Percentiles rank a stretch among this genome's conserved stretches.
phyloP scores from a whole-genome alignment of 768 basidiomycete species.

The Trichaptum fuscoviolaceum region DNA sequence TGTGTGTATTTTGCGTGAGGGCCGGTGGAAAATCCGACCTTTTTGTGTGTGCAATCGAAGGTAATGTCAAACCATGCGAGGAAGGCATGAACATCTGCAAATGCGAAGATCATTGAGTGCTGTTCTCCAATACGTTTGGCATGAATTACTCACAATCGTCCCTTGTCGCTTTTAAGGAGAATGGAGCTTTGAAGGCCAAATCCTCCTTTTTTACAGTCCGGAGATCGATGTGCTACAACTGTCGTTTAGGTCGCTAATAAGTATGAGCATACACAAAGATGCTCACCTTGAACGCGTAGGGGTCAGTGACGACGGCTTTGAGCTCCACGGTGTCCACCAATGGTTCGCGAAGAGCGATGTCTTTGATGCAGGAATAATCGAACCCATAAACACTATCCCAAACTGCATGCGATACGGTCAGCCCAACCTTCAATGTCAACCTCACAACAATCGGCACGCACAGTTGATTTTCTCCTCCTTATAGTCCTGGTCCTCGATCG shows the following conservation, averaged over 20 bases:
- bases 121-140: neutral
- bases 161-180: conserved; percentile 75
- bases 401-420: conserved; percentile 45
- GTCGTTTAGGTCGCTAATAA: neutral
- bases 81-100: conserved; percentile 90
- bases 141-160: conserved; percentile 74
- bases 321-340: conserved; percentile 98
- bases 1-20: conserved; percentile 96
- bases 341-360: conserved; percentile 93
- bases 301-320: conserved; percentile 91
- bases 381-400: conserved; percentile 99
- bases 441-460: conserved; percentile 36
- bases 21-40: conserved; percentile 93
- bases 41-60: conserved; percentile 95
- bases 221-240: conserved; percentile 75
- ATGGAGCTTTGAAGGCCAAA: conserved; percentile 77
- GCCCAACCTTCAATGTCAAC: neutral
- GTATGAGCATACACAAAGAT: neutral
- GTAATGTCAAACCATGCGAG: conserved; percentile 98
- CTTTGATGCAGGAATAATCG: conserved; percentile 99
- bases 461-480: conserved; percentile 99
- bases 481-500: conserved; percentile 99
- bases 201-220: conserved; percentile 93
- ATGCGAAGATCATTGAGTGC: neutral
- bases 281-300: conserved; percentile 78